phyloP scores from a whole-genome alignment of 2,329 filamentous ascomycete genomes.

The Ambrosiella xylebori region DNA sequence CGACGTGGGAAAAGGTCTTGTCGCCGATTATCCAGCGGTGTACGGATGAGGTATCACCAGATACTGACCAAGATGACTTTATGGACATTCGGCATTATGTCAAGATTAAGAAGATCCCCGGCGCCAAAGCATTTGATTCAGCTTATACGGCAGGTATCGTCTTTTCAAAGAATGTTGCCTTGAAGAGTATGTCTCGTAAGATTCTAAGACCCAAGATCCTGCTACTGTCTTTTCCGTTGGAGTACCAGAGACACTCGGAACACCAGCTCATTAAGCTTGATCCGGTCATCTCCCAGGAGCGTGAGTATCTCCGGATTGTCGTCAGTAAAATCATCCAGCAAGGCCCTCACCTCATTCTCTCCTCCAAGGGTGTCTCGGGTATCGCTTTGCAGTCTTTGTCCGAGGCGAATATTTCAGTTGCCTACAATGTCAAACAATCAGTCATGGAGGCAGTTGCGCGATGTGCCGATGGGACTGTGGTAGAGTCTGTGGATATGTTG shows the following conservation, averaged over 20 bases:
- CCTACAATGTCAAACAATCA: slow-evolving; percentile 90
- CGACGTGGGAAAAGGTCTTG: slow-evolving; percentile 77
- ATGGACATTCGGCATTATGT: slow-evolving; percentile 97
- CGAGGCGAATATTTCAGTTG: slow-evolving; percentile 78
- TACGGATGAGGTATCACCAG: slow-evolving; percentile 85
- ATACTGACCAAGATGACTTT: slow-evolving; percentile 77
- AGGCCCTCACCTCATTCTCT: slow-evolving; percentile 71
- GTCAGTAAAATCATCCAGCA: slow-evolving; percentile 81
- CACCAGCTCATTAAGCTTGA: slow-evolving; percentile 96
- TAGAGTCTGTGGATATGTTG: slow-evolving; percentile 89
- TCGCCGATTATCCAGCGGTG: slow-evolving; percentile 80
- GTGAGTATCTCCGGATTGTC: slow-evolving; percentile 79
- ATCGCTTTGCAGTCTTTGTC: slow-evolving; percentile 77
- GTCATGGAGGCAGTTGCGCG: slow-evolving; percentile 89
- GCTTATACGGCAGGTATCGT: slow-evolving; percentile 94
- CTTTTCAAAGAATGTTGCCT: slow-evolving; percentile 88
- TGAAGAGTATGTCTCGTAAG: slow-evolving; percentile 88
- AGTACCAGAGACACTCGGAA: slow-evolving; percentile 72
- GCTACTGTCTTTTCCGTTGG: slow-evolving; percentile 85
- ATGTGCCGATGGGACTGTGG: slow-evolving; percentile 79
- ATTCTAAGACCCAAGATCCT: slow-evolving; percentile 74
- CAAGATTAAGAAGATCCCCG: slow-evolving; percentile 90
- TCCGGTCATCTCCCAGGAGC: slow-evolving; percentile 89
- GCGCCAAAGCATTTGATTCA: slow-evolving; percentile 76
- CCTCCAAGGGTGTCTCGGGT: slow-evolving; percentile 82